Evolutionary conservation across 2,329 filamentous ascomycete genomes (phyloP).

Genomic region (Aureobasidium sp.): DNA sequence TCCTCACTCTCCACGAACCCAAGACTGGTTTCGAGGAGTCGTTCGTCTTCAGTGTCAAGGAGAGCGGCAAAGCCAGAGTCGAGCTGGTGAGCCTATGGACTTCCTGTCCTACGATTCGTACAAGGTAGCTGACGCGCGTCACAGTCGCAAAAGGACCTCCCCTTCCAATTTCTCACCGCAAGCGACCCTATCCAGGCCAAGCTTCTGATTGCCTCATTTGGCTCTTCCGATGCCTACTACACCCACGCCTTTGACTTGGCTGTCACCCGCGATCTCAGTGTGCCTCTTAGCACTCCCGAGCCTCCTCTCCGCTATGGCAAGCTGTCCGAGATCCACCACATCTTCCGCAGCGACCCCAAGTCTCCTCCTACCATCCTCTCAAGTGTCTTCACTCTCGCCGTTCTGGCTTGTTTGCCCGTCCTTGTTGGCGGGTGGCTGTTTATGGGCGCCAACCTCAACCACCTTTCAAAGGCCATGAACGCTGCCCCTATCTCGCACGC

Average conservation of each 20-base stretch:
- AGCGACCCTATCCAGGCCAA: slow-evolving; percentile 65
- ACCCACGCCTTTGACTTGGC: slow-evolving; percentile 65
- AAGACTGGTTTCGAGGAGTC: slow-evolving; percentile 74
- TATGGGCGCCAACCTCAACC: slow-evolving; percentile 74
- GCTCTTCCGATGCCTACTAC: slow-evolving; percentile 59
- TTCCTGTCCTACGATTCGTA: background rate
- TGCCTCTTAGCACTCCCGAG: slow-evolving; percentile 52
- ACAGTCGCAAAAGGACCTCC: slow-evolving; percentile 83
- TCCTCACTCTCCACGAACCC: slow-evolving; percentile 71
- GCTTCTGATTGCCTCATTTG: slow-evolving; percentile 80
- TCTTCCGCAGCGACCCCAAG: slow-evolving; percentile 70
- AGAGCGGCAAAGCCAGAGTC: slow-evolving; percentile 76
- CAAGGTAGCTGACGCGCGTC: slow-evolving; percentile 23
- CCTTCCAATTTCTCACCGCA: slow-evolving; percentile 66
- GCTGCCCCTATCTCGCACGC: slow-evolving; percentile 72
- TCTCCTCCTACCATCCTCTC: slow-evolving; percentile 77
- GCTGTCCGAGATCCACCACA: slow-evolving; percentile 79
- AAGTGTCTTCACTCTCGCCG: slow-evolving; percentile 64
- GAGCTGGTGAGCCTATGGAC: slow-evolving; percentile 59
- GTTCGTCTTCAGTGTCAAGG: slow-evolving; percentile 75
- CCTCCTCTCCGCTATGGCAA: slow-evolving; percentile 75
- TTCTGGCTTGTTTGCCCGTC: slow-evolving; percentile 64
- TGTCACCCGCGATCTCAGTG: slow-evolving; percentile 55
- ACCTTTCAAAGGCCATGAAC: slow-evolving; percentile 66
- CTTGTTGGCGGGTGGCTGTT: slow-evolving; percentile 67